A percentile compares a stretch with the other conserved stretches of the same genome.
phyloP scores from a whole-genome alignment of 2,329 filamentous ascomycete species.

The Penicillium occitanis region DNA sequence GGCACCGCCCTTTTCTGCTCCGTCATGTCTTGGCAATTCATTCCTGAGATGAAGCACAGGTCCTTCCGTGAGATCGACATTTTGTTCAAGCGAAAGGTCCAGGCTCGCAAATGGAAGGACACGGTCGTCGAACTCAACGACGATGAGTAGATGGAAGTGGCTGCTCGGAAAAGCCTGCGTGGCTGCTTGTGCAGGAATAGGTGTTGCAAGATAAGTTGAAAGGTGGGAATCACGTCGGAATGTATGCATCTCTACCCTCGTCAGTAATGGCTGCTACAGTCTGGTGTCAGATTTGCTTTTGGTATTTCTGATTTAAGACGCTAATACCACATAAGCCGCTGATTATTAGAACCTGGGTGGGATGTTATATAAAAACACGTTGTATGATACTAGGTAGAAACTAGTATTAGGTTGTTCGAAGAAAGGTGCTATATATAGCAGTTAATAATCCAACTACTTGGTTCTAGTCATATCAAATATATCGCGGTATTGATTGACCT shows the following conservation, averaged over 20 bases:
- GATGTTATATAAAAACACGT: not conserved
- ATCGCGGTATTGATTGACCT: not conserved
- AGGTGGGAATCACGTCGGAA: not conserved
- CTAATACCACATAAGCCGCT: not conserved
- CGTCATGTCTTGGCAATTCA: constrained; percentile 5
- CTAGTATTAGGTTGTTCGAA: not conserved
- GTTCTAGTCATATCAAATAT: not conserved
- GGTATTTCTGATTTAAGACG: not conserved
- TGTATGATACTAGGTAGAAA: not conserved
- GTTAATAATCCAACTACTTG: not conserved
- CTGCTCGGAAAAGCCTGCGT: constrained; percentile 24
- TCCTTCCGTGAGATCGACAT: constrained; percentile 43
- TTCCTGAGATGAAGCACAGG: constrained; percentile 34
- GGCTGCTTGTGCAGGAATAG: constrained; percentile 21
- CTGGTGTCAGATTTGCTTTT: not conserved
- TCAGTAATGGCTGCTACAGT: not conserved
- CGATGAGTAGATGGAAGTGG: constrained; percentile 56
- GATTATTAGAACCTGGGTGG: not conserved
- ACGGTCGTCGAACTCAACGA: constrained; percentile 55
- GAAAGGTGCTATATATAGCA: not conserved
- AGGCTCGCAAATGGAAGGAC: constrained; percentile 31
- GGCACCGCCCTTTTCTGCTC: constrained; percentile 23
- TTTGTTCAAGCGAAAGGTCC: constrained; percentile 39
- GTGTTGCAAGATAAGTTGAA: not conserved
- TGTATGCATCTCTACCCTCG: not conserved